Evolutionary conservation across 2,329 filamentous ascomycete genomes (phyloP).

Genomic region (Grosmannia penicillata): DNA sequence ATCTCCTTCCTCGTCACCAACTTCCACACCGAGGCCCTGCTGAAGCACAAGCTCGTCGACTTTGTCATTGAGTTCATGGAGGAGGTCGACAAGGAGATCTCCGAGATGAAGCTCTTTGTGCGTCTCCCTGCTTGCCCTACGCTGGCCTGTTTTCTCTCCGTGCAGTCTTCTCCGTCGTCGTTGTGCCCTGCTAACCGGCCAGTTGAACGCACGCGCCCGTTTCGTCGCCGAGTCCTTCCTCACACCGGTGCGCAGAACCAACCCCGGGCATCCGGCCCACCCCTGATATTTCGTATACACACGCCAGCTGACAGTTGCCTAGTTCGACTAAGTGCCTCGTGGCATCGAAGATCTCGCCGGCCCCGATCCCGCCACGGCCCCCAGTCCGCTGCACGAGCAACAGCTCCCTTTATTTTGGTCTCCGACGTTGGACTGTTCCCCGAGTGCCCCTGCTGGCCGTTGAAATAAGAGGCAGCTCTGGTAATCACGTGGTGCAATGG

Average conservation of each 20-base stretch:
- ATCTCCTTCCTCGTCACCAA: slow-evolving; percentile 98
- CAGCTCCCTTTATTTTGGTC: too few relatives aligned
- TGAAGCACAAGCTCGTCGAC: slow-evolving; percentile 97
- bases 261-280: neutral
- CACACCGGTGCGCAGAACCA: slow-evolving; percentile 54
- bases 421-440: too few relatives aligned
- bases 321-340: slow-evolving; percentile 1
- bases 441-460: too few relatives aligned
- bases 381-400: too few relatives aligned
- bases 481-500: too few relatives aligned
- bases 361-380: neutral
- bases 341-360: neutral
- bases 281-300: neutral
- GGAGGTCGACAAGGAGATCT: slow-evolving; percentile 99
- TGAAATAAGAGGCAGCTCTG: too few relatives aligned
- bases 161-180: neutral
- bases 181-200: slow-evolving; percentile 5
- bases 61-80: slow-evolving; percentile 99
- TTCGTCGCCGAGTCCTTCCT: slow-evolving; percentile 98
- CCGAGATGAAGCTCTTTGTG: slow-evolving; percentile 99
- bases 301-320: neutral
- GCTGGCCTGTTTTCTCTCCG: too few relatives aligned
- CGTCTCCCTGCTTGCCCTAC: too few relatives aligned
- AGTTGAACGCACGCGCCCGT: slow-evolving; percentile 92
- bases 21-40: slow-evolving; percentile 95